These are phyloP conservation scores for Boletales sp. DNA, from an alignment of 768 basidiomycete genomes.

Conservation along the genomic window DNA sequence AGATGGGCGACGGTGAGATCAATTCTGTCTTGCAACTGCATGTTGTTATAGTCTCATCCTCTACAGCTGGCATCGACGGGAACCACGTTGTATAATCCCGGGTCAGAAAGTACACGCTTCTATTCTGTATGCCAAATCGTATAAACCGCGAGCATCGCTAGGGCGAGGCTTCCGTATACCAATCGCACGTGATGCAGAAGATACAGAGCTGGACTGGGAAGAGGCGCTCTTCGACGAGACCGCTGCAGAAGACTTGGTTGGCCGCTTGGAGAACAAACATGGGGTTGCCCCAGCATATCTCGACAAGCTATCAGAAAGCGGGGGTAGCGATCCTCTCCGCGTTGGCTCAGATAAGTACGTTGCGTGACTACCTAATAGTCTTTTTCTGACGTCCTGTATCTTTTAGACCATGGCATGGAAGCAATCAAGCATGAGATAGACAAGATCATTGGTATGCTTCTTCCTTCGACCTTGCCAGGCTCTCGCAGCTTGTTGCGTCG, in stretches of 20 bases:
- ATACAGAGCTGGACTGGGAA: constrained; percentile 17
- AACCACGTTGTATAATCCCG: constrained; percentile 24
- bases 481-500: too few relatives aligned
- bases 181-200: neutral
- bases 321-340: too few relatives aligned
- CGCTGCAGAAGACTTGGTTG: constrained; percentile 10
- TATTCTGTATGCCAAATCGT: constrained; percentile 18
- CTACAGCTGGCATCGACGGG: constrained; percentile 12
- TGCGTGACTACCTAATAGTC: neutral
- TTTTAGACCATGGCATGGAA: constrained; percentile 10
- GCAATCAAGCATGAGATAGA: neutral
- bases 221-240: constrained; percentile 16
- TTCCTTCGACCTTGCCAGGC: constrained; percentile 3
- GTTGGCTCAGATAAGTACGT: neutral
- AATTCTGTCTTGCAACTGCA: neutral
- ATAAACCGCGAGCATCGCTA: constrained; percentile 14
- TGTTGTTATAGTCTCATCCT: neutral
- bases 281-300: constrained; percentile 10
- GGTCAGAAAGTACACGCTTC: constrained; percentile 27
- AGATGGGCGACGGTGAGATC: constrained; percentile 14
- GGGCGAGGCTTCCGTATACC: constrained; percentile 25
- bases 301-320: constrained; percentile 6
- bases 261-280: constrained; percentile 6
- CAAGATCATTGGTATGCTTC: constrained; percentile 14
- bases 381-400: neutral